Evolutionary conservation across 83 land plant species (phyloP).

Genomic region (Isoetes engelmannii): DNA sequence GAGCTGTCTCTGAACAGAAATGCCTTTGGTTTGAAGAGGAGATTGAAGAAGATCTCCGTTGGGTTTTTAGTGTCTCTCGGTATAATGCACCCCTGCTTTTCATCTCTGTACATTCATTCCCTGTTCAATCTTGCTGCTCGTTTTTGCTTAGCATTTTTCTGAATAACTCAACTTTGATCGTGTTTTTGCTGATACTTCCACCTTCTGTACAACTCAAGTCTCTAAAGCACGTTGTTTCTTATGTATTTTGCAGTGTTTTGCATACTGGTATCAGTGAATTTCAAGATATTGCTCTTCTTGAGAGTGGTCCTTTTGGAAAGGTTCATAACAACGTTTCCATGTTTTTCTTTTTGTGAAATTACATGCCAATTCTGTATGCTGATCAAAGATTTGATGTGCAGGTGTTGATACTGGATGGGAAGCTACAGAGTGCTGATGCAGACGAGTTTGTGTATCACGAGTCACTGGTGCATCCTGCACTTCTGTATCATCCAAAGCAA

Average conservation of each 20-base stretch:
- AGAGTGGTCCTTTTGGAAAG: slow-evolving; percentile 81
- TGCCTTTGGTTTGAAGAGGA: slow-evolving; percentile 89
- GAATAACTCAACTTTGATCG: not conserved
- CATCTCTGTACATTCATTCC: not conserved
- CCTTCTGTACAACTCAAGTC: too few relatives aligned
- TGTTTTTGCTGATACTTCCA: too few relatives aligned
- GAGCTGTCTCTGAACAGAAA: not conserved
- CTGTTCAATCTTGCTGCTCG: not conserved
- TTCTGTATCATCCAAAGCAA: slow-evolving; percentile 43
- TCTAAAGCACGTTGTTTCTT: not conserved
- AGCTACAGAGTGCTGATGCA: slow-evolving; percentile 83
- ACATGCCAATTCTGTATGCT: not conserved
- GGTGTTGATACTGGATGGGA: slow-evolving; percentile 86
- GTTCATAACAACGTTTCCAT: slow-evolving; percentile 18
- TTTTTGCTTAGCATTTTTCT: not conserved
- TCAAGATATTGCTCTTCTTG: slow-evolving; percentile 73
- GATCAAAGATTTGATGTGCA: slow-evolving; percentile 15
- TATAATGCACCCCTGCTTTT: slow-evolving; percentile 8
- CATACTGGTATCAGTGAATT: slow-evolving; percentile 58
- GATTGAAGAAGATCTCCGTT: slow-evolving; percentile 58
- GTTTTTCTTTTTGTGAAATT: not conserved
- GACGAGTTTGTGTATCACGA: slow-evolving; percentile 98
- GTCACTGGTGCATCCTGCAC: slow-evolving; percentile 80
- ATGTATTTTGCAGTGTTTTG: slow-evolving; percentile 40
- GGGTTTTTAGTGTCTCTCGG: slow-evolving; percentile 80